Conservation (phyloP, 2,329 filamentous ascomycete species). For the Aspergillus fijiensis region DNA sequence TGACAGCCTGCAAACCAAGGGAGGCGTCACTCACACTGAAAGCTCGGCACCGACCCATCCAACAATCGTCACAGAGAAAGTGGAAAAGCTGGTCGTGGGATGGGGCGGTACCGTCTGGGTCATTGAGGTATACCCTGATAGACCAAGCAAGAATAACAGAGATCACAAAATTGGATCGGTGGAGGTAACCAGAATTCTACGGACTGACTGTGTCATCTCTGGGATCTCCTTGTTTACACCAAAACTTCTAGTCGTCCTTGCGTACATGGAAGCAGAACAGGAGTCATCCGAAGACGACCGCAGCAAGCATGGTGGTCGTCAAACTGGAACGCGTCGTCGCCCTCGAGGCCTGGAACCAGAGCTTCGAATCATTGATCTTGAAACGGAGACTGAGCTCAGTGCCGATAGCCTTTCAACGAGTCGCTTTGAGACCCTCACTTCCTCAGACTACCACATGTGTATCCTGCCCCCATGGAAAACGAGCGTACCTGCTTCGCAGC, state of each 20-base stretch:
- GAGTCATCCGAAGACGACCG: slow-evolving; percentile 63
- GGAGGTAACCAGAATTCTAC: slow-evolving; percentile 91
- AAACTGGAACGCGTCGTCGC: slow-evolving; percentile 66
- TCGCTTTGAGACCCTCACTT: slow-evolving; percentile 79
- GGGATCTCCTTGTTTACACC: slow-evolving; percentile 96
- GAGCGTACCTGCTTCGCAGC: slow-evolving; percentile 62
- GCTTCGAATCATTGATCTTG: slow-evolving; percentile 83
- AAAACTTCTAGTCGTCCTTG: slow-evolving; percentile 84
- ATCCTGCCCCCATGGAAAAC: slow-evolving; percentile 75
- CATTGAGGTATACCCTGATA: slow-evolving; percentile 80
- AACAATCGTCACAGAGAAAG: slow-evolving; percentile 43
- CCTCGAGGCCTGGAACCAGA: slow-evolving; percentile 84
- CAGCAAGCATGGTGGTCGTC: slow-evolving; percentile 42
- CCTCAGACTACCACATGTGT: slow-evolving; percentile 87
- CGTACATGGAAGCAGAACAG: slow-evolving; percentile 76
- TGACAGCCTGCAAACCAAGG: slow-evolving; percentile 49
- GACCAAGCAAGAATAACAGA: slow-evolving; percentile 64
- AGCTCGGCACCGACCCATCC: slow-evolving; percentile 40
- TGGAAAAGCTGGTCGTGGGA: slow-evolving; percentile 82
- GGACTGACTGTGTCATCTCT: slow-evolving; percentile 96
- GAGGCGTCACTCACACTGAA: slow-evolving; percentile 36
- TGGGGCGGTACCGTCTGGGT: slow-evolving; percentile 98
- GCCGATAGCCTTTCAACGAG: slow-evolving; percentile 83
- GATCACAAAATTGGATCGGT: slow-evolving; percentile 75
- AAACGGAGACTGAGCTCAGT: slow-evolving; percentile 78